A percentile compares a stretch with the other conserved stretches of the same genome.
Evolutionary conservation across 371 early-diverging fungal genomes (phyloP).

Genomic region (Apophysomyces variabilis): DNA sequence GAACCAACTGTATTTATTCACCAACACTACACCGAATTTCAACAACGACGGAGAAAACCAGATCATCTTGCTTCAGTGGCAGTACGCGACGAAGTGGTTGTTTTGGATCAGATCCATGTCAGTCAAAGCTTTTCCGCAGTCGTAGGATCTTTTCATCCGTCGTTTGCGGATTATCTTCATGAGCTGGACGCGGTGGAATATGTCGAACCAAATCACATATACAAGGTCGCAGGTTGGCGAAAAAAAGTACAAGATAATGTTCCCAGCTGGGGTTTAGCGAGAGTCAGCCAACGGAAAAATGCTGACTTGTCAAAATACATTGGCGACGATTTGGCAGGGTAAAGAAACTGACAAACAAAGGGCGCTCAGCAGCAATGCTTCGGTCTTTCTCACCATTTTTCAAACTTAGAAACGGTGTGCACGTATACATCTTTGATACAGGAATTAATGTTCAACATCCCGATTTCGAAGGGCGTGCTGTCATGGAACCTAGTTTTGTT

Average conservation of each 20-base stretch:
- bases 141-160: conserved; percentile 25
- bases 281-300: conserved; percentile 52
- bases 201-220: conserved; percentile 54
- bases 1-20: conserved; percentile 20
- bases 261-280: conserved; percentile 65
- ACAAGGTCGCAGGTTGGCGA: conserved; percentile 21
- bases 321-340: conserved; percentile 55
- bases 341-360: conserved; percentile 6
- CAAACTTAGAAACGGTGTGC: conserved; percentile 55
- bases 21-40: conserved; percentile 21
- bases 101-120: conserved; percentile 20
- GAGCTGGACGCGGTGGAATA: conserved; percentile 47
- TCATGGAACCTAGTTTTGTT: conserved; percentile 67
- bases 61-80: not conserved
- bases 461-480: conserved; percentile 87
- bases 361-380: not conserved
- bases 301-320: conserved; percentile 35
- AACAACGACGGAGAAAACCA: conserved; percentile 1
- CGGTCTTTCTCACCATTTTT: not conserved
- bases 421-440: conserved; percentile 76
- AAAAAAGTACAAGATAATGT: conserved; percentile 30
- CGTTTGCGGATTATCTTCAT: conserved; percentile 38
- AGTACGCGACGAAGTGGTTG: not conserved
- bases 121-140: conserved; percentile 25
- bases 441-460: conserved; percentile 72